Evolutionary conservation across 768 basidiomycete genomes (phyloP).

Genomic region (Terana coerulea): DNA sequence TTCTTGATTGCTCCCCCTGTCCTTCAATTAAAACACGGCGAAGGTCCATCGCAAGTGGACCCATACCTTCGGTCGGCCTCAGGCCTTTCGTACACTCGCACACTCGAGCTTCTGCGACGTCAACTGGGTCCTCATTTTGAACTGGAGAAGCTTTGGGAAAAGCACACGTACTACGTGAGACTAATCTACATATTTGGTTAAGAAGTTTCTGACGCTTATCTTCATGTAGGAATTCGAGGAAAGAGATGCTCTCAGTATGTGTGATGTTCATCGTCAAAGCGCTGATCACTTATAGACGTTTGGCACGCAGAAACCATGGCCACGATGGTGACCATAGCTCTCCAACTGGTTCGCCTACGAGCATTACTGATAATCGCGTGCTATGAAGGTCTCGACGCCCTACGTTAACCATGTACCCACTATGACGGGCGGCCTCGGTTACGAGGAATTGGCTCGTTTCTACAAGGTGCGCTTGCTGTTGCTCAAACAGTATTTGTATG

Average conservation of each 20-base stretch:
- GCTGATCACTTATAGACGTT: background rate
- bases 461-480: conserved; percentile 33
- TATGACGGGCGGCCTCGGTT: conserved; percentile 44
- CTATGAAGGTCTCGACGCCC: conserved; percentile 33
- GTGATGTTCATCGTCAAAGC: background rate
- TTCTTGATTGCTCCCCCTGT: conserved; percentile 30
- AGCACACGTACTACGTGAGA: conserved; percentile 41
- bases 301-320: conserved; percentile 34
- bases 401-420: conserved; percentile 42
- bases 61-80: conserved; percentile 35
- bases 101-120: conserved; percentile 32
- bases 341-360: background rate
- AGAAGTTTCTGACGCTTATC: background rate
- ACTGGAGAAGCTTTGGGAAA: conserved; percentile 44
- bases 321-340: conserved; percentile 31
- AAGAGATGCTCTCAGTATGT: conserved; percentile 36
- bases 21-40: background rate
- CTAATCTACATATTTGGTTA: background rate
- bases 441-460: conserved; percentile 39
- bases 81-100: conserved; percentile 34
- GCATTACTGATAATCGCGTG: background rate
- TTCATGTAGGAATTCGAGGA: conserved; percentile 33
- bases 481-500: background rate
- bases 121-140: conserved; percentile 41
- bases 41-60: conserved; percentile 23